These are phyloP conservation scores for Trichoderma cornu-damae DNA, from an alignment of 2,329 filamentous ascomycete genomes.

Conservation along the genomic window DNA sequence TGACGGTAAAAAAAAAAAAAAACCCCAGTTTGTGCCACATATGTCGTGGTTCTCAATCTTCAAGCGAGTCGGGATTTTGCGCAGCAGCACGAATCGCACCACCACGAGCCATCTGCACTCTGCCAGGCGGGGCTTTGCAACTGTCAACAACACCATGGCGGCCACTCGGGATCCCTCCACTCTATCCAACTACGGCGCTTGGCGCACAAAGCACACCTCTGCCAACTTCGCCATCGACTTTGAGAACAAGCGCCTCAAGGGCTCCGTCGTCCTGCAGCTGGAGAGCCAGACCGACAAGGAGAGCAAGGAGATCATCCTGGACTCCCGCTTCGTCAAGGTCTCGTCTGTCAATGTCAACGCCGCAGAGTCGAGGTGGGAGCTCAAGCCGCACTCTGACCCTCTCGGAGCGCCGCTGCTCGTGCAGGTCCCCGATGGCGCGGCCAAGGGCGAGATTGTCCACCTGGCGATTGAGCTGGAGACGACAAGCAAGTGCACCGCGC, in stretches of 20 bases:
- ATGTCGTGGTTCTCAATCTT: conserved; percentile 23
- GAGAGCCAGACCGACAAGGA: conserved; percentile 69
- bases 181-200: conserved; percentile 84
- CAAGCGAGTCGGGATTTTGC: conserved; percentile 19
- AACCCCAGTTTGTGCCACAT: conserved; percentile 16
- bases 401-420: conserved; percentile 69
- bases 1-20: too few relatives aligned
- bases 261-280: conserved; percentile 70
- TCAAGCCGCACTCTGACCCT: conserved; percentile 65
- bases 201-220: conserved; percentile 76
- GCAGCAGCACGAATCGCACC: conserved; percentile 5
- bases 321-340: conserved; percentile 80
- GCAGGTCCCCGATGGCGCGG: conserved; percentile 49
- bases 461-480: conserved; percentile 69
- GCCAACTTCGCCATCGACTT: conserved; percentile 83
- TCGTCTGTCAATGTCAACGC: conserved; percentile 65
- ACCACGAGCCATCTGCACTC: conserved; percentile 3
- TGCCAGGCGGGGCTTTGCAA: conserved; percentile 27
- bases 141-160: conserved; percentile 29
- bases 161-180: conserved; percentile 74
- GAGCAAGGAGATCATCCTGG: conserved; percentile 74
- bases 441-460: conserved; percentile 49
- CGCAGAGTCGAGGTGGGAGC: conserved; percentile 57
- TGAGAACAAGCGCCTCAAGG: conserved; percentile 67
- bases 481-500: conserved; percentile 79